Evolutionary conservation across 2,329 filamentous ascomycete genomes (phyloP).

Genomic region (Cryphonectria naterciae): DNA sequence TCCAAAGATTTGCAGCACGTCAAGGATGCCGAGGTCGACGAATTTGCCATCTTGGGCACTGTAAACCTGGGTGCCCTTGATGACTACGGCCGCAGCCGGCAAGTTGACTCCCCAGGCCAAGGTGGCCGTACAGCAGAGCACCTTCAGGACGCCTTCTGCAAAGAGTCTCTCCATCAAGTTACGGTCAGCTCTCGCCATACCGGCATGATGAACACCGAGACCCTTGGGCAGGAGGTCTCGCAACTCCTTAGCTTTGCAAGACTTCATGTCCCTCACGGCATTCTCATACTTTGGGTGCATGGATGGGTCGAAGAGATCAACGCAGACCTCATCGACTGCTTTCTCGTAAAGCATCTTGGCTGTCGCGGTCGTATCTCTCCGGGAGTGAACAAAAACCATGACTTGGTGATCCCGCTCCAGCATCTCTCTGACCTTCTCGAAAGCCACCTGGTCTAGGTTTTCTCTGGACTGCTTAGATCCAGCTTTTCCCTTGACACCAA

Average conservation of each 20-base stretch:
- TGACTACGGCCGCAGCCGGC: conserved; percentile 92
- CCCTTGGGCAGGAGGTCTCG: conserved; percentile 89
- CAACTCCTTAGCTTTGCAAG: conserved; percentile 82
- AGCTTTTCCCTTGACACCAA: conserved; percentile 91
- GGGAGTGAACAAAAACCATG: conserved; percentile 98
- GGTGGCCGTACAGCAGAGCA: conserved; percentile 97
- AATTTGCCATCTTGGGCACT: conserved; percentile 97
- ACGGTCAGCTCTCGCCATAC: conserved; percentile 91
- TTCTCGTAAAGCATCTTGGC: conserved; percentile 86
- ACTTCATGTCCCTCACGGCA: conserved; percentile 82
- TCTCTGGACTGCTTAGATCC: conserved; percentile 81
- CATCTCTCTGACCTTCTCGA: conserved; percentile 96
- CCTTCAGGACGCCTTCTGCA: conserved; percentile 87
- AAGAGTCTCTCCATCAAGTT: conserved; percentile 97
- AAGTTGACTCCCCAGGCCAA: conserved; percentile 99
- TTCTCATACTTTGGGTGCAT: conserved; percentile 78
- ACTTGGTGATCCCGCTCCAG: conserved; percentile 89
- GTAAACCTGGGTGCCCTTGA: conserved; percentile 97
- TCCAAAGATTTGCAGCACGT: conserved; percentile 97
- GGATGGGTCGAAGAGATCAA: conserved; percentile 82
- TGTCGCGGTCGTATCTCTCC: conserved; percentile 89
- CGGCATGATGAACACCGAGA: conserved; percentile 93
- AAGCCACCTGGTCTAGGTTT: conserved; percentile 84
- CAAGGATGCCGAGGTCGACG: conserved; percentile 91
- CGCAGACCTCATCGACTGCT: conserved; percentile 77